A percentile compares a stretch with the other conserved stretches of the same genome.
Conservation (phyloP, 2,329 filamentous ascomycete genomes). For the Aaosphaeria pasadenensis region DNA sequence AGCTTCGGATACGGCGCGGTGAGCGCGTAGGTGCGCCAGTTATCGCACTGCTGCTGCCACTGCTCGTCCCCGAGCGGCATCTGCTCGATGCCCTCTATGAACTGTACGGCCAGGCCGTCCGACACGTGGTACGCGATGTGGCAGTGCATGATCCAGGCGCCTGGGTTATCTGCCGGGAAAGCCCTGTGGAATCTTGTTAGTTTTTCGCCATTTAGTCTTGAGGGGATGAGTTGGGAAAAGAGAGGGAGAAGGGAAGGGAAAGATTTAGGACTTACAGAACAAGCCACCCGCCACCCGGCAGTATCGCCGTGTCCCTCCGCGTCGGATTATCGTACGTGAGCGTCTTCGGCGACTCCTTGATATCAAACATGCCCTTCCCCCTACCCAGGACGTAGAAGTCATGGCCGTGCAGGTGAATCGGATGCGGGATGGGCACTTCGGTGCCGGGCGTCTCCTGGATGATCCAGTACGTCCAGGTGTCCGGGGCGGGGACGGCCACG, state of each 20-base stretch:
- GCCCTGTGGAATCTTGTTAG: conserved; percentile 31
- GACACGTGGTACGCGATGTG: conserved; percentile 50
- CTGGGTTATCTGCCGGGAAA: conserved; percentile 53
- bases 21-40: conserved; percentile 2
- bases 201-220: no score
- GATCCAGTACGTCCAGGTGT: conserved; percentile 37
- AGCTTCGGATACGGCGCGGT: conserved; percentile 2
- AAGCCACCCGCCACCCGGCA: conserved; percentile 29
- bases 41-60: conserved; percentile 5
- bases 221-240: no score
- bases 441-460: conserved; percentile 26
- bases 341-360: conserved; percentile 3
- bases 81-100: conserved; percentile 44
- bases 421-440: conserved; percentile 24
- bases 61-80: conserved; percentile 5
- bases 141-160: conserved; percentile 33
- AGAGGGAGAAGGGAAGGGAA: no score
- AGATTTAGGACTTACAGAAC: conserved; percentile 39
- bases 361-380: conserved; percentile 10
- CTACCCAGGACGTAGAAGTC: conserved; percentile 35
- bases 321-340: conserved; percentile 20
- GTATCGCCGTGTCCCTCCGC: conserved; percentile 24
- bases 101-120: conserved; percentile 56
- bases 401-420: conserved; percentile 34
- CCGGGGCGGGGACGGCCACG: conserved; percentile 36